phyloP scores from a whole-genome alignment of 768 basidiomycete genomes.

The Pleurotus ostreatus region DNA sequence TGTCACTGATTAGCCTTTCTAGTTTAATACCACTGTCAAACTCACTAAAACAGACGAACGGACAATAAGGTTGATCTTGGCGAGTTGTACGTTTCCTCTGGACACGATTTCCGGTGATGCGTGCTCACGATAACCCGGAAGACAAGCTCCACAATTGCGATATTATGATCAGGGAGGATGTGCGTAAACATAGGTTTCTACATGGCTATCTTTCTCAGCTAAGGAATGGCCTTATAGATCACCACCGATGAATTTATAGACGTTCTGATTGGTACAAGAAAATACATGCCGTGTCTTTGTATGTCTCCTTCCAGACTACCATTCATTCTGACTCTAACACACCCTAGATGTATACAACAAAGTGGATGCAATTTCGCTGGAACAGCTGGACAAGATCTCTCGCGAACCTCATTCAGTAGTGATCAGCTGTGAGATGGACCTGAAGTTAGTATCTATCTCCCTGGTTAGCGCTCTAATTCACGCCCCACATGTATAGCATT shows the following conservation, averaged over 20 bases:
- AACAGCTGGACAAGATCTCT: constrained; percentile 80
- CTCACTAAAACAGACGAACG: constrained; percentile 93
- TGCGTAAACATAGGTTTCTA: constrained; percentile 27
- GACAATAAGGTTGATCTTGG: constrained; percentile 89
- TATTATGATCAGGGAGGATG: constrained; percentile 98
- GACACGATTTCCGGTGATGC: background rate
- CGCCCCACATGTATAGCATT: constrained; percentile 37
- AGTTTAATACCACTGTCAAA: constrained; percentile 90
- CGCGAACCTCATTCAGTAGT: constrained; percentile 83
- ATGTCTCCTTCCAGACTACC: constrained; percentile 21
- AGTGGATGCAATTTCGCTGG: constrained; percentile 83
- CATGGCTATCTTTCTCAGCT: no score
- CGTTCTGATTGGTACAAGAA: constrained; percentile 91
- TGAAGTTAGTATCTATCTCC: constrained; percentile 57
- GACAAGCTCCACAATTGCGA: constrained; percentile 94
- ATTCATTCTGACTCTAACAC: background rate
- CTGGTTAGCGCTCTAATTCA: constrained; percentile 4
- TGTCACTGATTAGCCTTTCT: background rate
- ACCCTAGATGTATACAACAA: constrained; percentile 90
- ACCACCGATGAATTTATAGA: constrained; percentile 97
- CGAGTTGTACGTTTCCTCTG: constrained; percentile 57
- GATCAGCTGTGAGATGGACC: constrained; percentile 91
- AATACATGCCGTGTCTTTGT: constrained; percentile 95
- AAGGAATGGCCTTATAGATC: constrained; percentile 47
- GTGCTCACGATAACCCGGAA: constrained; percentile 20